These are phyloP conservation scores for Auriculariales sp. DNA, from an alignment of 768 basidiomycete genomes.

Conservation along the genomic window DNA sequence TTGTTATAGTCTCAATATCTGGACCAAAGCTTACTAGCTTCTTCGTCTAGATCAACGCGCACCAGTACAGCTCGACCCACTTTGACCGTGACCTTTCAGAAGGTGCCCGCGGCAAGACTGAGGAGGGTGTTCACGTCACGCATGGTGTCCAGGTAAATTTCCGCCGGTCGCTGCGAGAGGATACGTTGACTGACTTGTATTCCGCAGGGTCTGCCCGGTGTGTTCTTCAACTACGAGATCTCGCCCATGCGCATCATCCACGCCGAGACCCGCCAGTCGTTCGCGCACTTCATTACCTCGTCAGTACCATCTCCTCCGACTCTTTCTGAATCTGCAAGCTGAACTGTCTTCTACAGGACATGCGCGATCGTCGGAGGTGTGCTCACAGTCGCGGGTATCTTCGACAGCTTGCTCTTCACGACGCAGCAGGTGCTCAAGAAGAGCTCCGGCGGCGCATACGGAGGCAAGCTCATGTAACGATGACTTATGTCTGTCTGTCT, in stretches of 20 bases:
- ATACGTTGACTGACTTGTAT: slow-evolving; percentile 2
- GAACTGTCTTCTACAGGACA: slow-evolving; percentile 37
- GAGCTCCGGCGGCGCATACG: slow-evolving; percentile 16
- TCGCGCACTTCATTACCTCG: slow-evolving; percentile 98
- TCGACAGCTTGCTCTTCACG: slow-evolving; percentile 80
- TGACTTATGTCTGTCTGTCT: not conserved
- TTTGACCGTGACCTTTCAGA: slow-evolving; percentile 84
- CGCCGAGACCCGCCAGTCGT: slow-evolving; percentile 79
- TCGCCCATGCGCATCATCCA: slow-evolving; percentile 93
- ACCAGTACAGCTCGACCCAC: slow-evolving; percentile 91
- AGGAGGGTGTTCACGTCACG: slow-evolving; percentile 52
- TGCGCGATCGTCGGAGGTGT: slow-evolving; percentile 98
- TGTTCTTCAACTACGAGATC: slow-evolving; percentile 91
- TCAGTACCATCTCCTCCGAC: slow-evolving; percentile 25
- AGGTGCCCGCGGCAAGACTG: slow-evolving; percentile 40
- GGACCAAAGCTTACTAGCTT: not conserved
- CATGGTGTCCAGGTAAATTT: slow-evolving; percentile 58
- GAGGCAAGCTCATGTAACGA: slow-evolving; percentile 12
- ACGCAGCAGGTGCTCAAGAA: slow-evolving; percentile 65
- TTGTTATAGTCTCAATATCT: slow-evolving; percentile 12
- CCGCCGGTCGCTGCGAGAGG: not conserved
- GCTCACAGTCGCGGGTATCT: slow-evolving; percentile 77
- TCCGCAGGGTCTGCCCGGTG: slow-evolving; percentile 31
- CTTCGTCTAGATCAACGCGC: slow-evolving; percentile 51
- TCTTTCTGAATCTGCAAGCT: not conserved